Percentiles rank a stretch among this genome's conserved stretches.
Conservation (phyloP, 106 monocot species). For the Dioscorea alata region DNA sequence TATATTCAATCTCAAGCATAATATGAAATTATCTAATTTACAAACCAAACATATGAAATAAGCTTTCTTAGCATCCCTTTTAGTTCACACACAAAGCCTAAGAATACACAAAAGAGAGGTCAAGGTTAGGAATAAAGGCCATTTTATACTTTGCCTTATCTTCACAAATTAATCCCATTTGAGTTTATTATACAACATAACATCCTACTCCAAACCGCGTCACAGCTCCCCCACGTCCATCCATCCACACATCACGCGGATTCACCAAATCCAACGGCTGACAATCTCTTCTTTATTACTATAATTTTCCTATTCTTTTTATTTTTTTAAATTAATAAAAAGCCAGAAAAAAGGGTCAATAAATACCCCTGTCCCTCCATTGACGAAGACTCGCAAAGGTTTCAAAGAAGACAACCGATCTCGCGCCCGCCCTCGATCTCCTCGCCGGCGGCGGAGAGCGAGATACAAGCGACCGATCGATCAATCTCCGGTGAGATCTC, state of each 20-base stretch:
- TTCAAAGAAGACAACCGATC: too few relatives aligned
- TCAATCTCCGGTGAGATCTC: not conserved
- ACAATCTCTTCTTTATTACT: not conserved
- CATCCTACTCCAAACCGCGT: not conserved
- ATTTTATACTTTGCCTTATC: slow-evolving; percentile 13
- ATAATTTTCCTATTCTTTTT: too few relatives aligned
- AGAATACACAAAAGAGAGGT: slow-evolving; percentile 13
- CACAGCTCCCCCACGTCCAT: not conserved
- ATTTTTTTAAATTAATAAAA: too few relatives aligned
- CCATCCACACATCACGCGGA: not conserved
- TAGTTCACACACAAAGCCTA: slow-evolving; percentile 7
- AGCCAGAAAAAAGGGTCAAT: too few relatives aligned
- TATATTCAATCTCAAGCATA: too few relatives aligned
- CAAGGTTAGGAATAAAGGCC: slow-evolving; percentile 32
- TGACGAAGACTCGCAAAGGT: too few relatives aligned
- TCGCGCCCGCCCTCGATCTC: not conserved
- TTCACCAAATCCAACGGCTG: not conserved
- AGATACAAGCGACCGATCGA: not conserved
- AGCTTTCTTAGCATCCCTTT: not conserved
- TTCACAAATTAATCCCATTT: slow-evolving; percentile 1
- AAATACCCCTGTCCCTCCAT: too few relatives aligned
- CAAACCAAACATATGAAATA: not conserved
- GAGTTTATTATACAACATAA: too few relatives aligned
- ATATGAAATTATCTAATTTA: not conserved
- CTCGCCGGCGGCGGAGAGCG: not conserved